Evolutionary conservation across 495 filamentous ascomycete species (phyloP).

Genomic region (Eremomyces bilateralis): DNA sequence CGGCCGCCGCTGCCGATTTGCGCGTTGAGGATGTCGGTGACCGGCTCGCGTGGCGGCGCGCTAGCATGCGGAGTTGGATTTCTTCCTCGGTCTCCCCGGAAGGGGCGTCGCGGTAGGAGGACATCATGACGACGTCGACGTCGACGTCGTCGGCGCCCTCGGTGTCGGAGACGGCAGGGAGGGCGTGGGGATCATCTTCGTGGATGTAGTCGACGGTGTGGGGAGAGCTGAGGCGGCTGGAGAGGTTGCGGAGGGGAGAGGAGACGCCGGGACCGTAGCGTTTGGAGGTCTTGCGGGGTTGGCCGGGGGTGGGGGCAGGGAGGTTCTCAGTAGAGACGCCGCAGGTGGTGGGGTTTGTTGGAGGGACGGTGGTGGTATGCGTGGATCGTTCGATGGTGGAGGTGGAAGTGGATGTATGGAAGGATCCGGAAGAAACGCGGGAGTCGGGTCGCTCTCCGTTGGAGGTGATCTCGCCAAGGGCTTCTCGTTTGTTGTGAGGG

Average conservation of each 20-base stretch:
- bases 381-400: neutral
- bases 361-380: neutral
- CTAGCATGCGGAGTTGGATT: constrained; percentile 44
- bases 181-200: too few relatives aligned
- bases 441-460: constrained; percentile 28
- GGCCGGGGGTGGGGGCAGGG: constrained; percentile 85
- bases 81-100: constrained; percentile 57
- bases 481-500: constrained; percentile 60
- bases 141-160: constrained; percentile 4
- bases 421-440: neutral
- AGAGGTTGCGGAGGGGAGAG: constrained; percentile 21
- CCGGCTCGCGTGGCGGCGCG: constrained; percentile 22
- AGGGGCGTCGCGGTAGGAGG: constrained; percentile 29
- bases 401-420: neutral
- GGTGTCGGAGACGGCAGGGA: too few relatives aligned
- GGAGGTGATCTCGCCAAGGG: constrained; percentile 73
- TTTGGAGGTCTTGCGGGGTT: constrained; percentile 70
- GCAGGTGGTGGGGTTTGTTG: neutral
- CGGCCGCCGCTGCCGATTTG: too few relatives aligned
- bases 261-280: constrained; percentile 25
- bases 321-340: constrained; percentile 48
- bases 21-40: too few relatives aligned
- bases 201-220: neutral
- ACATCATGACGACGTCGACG: constrained; percentile 27
- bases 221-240: constrained; percentile 17